Conservation (phyloP, 1,139 yeast genomes). For the Debaryomyces nepalensis region DNA sequence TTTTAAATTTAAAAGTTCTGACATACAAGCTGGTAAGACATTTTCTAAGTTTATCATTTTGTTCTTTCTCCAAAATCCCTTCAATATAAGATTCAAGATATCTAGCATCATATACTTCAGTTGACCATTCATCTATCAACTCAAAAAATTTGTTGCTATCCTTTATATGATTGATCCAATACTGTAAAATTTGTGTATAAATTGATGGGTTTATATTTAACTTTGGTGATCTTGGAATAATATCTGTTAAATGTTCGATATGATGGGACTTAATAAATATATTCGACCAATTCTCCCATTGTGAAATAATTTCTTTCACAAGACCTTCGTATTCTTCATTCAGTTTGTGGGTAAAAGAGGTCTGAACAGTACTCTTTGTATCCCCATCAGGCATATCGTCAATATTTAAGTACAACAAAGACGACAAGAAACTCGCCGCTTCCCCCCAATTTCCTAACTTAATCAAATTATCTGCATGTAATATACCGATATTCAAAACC, state of each 20-base stretch:
- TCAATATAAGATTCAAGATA: constrained; percentile 54
- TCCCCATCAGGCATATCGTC: constrained; percentile 37
- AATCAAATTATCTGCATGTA: constrained; percentile 62
- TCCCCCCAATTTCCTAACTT: constrained; percentile 56
- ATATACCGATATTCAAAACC: constrained; percentile 64
- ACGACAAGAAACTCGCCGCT: constrained; percentile 56
- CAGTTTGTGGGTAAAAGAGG: constrained; percentile 16
- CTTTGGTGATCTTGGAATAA: constrained; percentile 53
- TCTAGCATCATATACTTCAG: constrained; percentile 54
- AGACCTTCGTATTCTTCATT: constrained; percentile 34
- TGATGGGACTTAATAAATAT: constrained; percentile 58
- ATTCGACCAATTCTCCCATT: constrained; percentile 73
- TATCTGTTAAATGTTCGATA: constrained; percentile 50
- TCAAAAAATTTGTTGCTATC: constrained; percentile 39
- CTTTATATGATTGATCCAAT: constrained; percentile 46
- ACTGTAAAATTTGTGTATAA: constrained; percentile 57
- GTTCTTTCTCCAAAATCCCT: constrained; percentile 35
- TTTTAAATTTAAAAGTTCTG: constrained; percentile 58
- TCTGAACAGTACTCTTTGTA: constrained; percentile 33
- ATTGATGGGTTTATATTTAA: constrained; percentile 42
- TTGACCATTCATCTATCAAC: constrained; percentile 62
- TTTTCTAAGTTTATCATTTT: constrained; percentile 41
- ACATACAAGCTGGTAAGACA: constrained; percentile 62
- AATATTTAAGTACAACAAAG: constrained; percentile 41
- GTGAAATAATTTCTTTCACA: constrained; percentile 40